Base-by-base conservation (phyloP, 2,329 filamentous ascomycete species). In the Xylaria sp. region DNA sequence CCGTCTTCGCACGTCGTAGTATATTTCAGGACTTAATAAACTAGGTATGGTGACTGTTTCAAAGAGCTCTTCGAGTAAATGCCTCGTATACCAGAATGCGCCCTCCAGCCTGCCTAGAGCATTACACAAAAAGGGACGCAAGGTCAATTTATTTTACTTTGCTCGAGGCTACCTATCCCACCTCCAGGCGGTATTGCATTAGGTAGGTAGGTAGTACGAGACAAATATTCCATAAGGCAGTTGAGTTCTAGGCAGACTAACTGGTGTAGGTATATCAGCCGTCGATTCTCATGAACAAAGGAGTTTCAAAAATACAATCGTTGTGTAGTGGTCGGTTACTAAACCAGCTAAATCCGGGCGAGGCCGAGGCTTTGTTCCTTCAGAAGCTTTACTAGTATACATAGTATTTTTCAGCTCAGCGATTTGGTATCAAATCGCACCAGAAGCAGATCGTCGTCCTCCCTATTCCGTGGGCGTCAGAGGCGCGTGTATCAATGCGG, bases 401-500 rank as follows among this genome's bases (percentile, higher is more conserved):
- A n/a, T n/a, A n/a, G n/a, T n/a, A n/a, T 31, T 54, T 52, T 50
- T 65, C 48, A 44, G 50, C 52, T 58, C 25, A 18, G 20, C 60
- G 31, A 37, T 39, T 50, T 7, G n/a, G n/a, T 20, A 18, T 56
- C 41, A 54, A 63, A 28, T 41, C 39, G 44, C 41, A 28, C 23
- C 37, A 58, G 12, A 48, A 46, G 1, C 46, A 23, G 10, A 50
- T 51, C 28, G 55, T 34, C 39, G 37, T 58, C 41, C 23, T 56
- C 31, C 52, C 28, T 34, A 55, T 37, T 60, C 34, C 28, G 37
- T 54, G 20, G 41, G 58, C 46, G 31, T 31, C 13, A 48, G 54
- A 66, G 41, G 59, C 54, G 46, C 63, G 67, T 69, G 67, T 56
- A 12, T 54, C 15, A 56, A 63, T 63, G 18, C 64, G 48, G 28